These are phyloP conservation scores for Podospora anserina DNA, from an alignment of 495 filamentous ascomycete species.

Conservation along the genomic window DNA sequence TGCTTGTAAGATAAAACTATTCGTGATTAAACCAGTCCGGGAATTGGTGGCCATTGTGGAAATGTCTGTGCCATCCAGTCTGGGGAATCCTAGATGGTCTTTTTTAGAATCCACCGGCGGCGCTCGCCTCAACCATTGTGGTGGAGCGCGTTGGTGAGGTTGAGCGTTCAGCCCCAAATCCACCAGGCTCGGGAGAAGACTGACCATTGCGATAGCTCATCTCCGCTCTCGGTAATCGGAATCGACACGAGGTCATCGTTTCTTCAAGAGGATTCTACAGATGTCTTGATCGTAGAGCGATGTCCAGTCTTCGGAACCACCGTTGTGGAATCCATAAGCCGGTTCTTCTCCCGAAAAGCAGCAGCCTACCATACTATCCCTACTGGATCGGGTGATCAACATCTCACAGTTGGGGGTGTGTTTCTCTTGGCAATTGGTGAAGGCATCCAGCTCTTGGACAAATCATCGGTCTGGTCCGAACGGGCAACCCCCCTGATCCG, in stretches of 20 bases:
- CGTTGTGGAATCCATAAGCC: not conserved
- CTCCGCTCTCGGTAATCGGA: not conserved
- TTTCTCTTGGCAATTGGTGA: not conserved
- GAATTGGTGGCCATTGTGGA: not conserved
- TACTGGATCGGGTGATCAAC: not conserved
- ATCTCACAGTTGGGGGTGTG: not conserved
- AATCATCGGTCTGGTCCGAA: not conserved
- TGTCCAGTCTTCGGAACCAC: not conserved
- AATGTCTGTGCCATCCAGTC: not conserved
- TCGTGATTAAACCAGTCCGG: not conserved
- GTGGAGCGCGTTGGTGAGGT: not conserved
- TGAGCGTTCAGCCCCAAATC: not conserved
- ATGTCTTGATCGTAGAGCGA: not conserved
- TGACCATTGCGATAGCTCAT: not conserved
- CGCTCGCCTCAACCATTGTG: not conserved
- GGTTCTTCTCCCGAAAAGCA: not conserved
- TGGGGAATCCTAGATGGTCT: conserved; percentile 1
- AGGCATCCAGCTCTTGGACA: not conserved
- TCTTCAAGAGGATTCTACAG: not conserved
- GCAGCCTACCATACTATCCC: not conserved
- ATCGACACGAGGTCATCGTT: not conserved
- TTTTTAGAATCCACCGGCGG: not conserved
- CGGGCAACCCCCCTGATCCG: not conserved
- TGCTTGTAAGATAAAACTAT: not conserved
- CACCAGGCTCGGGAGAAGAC: not conserved